Evolutionary conservation across 1,284 basidiomycete genomes (phyloP).

Genomic region (Ceratobasidium sp.): DNA sequence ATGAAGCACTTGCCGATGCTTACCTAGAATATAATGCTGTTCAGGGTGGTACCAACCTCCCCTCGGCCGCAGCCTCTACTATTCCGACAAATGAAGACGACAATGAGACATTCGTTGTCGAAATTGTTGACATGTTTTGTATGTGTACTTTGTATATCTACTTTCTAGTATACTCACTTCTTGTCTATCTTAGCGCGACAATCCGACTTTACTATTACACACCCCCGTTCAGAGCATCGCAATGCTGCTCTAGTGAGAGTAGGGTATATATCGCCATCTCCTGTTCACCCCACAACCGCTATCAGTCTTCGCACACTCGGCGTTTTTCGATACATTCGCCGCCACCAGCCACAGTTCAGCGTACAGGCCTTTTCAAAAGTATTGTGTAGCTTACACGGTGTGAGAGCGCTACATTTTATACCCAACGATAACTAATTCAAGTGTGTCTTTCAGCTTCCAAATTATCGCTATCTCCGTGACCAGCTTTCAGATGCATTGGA

Average conservation of each 20-base stretch:
- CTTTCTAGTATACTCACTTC: too few relatives aligned
- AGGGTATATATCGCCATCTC: neutral
- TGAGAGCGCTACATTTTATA: too few relatives aligned
- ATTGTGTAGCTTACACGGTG: slow-evolving; percentile 55
- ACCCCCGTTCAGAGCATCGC: neutral
- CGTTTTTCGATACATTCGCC: slow-evolving; percentile 52
- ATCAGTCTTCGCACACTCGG: slow-evolving; percentile 56
- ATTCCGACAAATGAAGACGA: neutral
- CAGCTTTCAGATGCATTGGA: slow-evolving; percentile 53
- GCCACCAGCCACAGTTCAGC: slow-evolving; percentile 55
- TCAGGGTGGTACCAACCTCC: neutral
- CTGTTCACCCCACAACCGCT: slow-evolving; percentile 50
- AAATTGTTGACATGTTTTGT: slow-evolving; percentile 3
- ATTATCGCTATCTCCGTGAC: slow-evolving; percentile 49
- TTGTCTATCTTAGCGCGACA: neutral
- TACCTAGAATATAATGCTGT: slow-evolving; percentile 2
- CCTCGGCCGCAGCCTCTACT: neutral
- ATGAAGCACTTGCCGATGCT: neutral
- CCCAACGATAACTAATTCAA: slow-evolving; percentile 49
- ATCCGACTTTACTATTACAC: neutral
- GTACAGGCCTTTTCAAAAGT: slow-evolving; percentile 57
- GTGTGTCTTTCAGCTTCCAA: slow-evolving; percentile 50
- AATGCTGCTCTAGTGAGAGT: neutral
- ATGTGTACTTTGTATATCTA: neutral
- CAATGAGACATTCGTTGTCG: neutral